These are phyloP conservation scores for Magnusiomyces fungicola DNA, from an alignment of 1,139 yeast species.

Conservation along the genomic window DNA sequence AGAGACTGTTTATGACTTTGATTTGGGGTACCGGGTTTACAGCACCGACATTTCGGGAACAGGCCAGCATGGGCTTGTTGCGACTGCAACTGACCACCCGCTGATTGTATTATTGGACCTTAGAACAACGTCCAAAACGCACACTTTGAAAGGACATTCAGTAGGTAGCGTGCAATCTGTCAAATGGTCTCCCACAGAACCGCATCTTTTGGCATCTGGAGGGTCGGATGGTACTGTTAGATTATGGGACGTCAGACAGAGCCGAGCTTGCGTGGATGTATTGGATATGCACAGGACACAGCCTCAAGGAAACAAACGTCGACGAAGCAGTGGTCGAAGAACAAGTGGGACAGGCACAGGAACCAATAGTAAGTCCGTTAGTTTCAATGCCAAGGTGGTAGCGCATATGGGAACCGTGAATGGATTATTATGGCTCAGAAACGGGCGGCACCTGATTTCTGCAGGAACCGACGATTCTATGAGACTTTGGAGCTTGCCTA, in stretches of 20 bases:
- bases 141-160: constrained; percentile 54
- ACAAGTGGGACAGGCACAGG: constrained; percentile 15
- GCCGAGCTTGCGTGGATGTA: constrained; percentile 55
- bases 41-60: constrained; percentile 31
- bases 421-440: constrained; percentile 62
- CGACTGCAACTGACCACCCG: constrained; percentile 65
- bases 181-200: constrained; percentile 69
- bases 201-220: constrained; percentile 61
- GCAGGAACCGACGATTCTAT: constrained; percentile 74
- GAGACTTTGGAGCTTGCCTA: constrained; percentile 60
- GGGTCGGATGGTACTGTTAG: constrained; percentile 57
- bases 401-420: constrained; percentile 75
- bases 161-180: constrained; percentile 56
- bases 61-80: constrained; percentile 48
- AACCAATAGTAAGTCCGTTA: neutral
- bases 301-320: constrained; percentile 14
- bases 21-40: constrained; percentile 39
- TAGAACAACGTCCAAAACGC: constrained; percentile 62
- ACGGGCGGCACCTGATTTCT: constrained; percentile 52
- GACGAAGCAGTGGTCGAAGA: constrained; percentile 23
- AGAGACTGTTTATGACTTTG: constrained; percentile 56
- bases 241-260: constrained; percentile 70
- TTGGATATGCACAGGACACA: constrained; percentile 41
- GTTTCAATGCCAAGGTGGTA: constrained; percentile 25
- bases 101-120: constrained; percentile 65